Evolutionary conservation across 2,329 filamentous ascomycete genomes (phyloP).

Genomic region (Cucurbitaria berberidis): DNA sequence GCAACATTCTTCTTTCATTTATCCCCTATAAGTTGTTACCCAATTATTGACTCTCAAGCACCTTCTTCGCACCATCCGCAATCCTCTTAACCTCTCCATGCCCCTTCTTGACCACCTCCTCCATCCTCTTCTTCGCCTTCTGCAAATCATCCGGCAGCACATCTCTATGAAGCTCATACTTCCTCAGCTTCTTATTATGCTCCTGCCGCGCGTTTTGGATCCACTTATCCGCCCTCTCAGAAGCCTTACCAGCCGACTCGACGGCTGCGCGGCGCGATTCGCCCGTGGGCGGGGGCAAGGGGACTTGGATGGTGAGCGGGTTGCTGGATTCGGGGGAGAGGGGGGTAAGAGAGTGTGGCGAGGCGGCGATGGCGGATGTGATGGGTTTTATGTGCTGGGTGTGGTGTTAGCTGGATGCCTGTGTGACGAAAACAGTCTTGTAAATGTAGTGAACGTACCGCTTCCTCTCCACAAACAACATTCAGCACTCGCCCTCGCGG

Average conservation of each 20-base stretch:
- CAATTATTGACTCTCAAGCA: constrained; percentile 47
- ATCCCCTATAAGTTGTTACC: too few relatives aligned
- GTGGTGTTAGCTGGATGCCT: constrained; percentile 2
- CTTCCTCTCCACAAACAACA: constrained; percentile 69
- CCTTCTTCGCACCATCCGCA: constrained; percentile 56
- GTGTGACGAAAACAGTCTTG: neutral
- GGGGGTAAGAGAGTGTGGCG: constrained; percentile 58
- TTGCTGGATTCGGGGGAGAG: constrained; percentile 58
- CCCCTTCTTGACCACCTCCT: constrained; percentile 58
- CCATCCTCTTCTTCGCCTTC: constrained; percentile 57
- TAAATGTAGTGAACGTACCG: constrained; percentile 53
- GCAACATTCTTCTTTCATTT: too few relatives aligned
- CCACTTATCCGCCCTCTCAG: constrained; percentile 50
- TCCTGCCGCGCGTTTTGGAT: constrained; percentile 54
- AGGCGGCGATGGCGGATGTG: constrained; percentile 59
- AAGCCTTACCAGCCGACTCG: constrained; percentile 49
- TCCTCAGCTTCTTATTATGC: constrained; percentile 57
- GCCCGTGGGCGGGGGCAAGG: constrained; percentile 64
- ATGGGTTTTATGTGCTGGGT: constrained; percentile 62
- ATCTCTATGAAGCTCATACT: constrained; percentile 50
- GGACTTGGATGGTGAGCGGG: constrained; percentile 59
- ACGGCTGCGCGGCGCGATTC: constrained; percentile 56
- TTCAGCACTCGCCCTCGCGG: constrained; percentile 67
- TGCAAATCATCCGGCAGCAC: constrained; percentile 58
- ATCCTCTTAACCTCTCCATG: constrained; percentile 57